These are phyloP conservation scores for Diplosphaera chodatii DNA, from an alignment of 139 green algal genomes.

Conservation along the genomic window DNA sequence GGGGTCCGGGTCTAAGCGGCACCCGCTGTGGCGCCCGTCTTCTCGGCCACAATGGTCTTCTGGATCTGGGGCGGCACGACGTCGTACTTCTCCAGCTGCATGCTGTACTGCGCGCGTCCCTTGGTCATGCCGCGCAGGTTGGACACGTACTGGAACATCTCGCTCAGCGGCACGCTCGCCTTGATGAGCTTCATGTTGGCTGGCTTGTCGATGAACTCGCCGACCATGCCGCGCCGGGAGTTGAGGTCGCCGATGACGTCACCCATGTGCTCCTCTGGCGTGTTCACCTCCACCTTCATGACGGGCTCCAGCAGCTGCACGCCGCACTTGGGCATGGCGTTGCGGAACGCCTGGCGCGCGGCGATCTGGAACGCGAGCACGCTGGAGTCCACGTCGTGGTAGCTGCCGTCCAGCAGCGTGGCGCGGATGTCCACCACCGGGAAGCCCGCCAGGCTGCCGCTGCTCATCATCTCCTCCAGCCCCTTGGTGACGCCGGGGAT, in stretches of 20 bases:
- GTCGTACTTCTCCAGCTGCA: constrained; percentile 87
- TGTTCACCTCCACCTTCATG: constrained; percentile 97
- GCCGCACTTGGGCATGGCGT: constrained; percentile 89
- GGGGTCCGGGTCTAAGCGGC: no score
- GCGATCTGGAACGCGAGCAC: constrained; percentile 98
- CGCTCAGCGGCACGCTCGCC: constrained; percentile 81
- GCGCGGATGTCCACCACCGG: constrained; percentile 89
- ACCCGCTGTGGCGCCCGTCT: no score
- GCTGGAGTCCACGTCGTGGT: constrained; percentile 97
- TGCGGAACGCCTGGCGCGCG: constrained; percentile 59
- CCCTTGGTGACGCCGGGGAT: constrained; percentile 90
- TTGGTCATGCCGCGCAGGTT: constrained; percentile 93
- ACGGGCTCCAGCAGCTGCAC: constrained; percentile 93
- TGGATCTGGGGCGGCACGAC: constrained; percentile 73
- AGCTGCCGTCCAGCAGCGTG: constrained; percentile 87
- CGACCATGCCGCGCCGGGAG: constrained; percentile 85
- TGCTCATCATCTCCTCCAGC: constrained; percentile 55
- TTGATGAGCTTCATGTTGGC: constrained; percentile 87
- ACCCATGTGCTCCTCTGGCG: constrained; percentile 93
- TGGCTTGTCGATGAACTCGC: constrained; percentile 87
- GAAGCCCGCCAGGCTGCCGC: constrained; percentile 88
- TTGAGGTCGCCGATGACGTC: constrained; percentile 99
- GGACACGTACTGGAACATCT: constrained; percentile 99
- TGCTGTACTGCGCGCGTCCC: constrained; percentile 93
- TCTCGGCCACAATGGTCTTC: no score